Percentiles rank a stretch among this genome's conserved stretches.
phyloP scores from a whole-genome alignment of 495 filamentous ascomycete genomes.

The Achaetomiella virescens region DNA sequence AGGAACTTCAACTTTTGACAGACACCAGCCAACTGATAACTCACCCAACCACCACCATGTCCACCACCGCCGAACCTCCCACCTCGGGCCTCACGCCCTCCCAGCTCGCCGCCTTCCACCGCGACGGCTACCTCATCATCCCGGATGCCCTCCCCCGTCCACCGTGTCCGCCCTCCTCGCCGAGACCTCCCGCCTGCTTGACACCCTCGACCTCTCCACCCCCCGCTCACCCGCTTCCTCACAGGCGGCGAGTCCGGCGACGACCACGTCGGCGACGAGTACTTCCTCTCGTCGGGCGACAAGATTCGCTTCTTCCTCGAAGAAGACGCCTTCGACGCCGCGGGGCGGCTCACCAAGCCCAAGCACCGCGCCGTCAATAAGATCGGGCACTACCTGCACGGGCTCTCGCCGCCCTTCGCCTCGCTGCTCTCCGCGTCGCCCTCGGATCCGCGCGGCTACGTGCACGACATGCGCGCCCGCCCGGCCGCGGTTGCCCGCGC shows the following conservation, averaged over 20 bases:
- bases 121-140: constrained; percentile 86
- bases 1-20: not conserved
- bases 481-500: constrained; percentile 59
- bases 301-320: constrained; percentile 98
- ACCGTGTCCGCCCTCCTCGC: constrained; percentile 63
- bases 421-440: constrained; percentile 45
- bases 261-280: constrained; percentile 85
- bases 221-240: constrained; percentile 88
- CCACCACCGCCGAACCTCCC: not conserved
- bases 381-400: constrained; percentile 88
- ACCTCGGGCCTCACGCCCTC: constrained; percentile 55
- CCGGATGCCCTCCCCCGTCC: constrained; percentile 61
- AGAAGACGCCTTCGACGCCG: constrained; percentile 64
- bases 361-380: constrained; percentile 87
- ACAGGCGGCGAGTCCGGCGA: constrained; percentile 60
- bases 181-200: constrained; percentile 69
- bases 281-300: constrained; percentile 84
- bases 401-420: constrained; percentile 63
- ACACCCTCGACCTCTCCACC: constrained; percentile 62
- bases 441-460: constrained; percentile 29
- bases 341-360: constrained; percentile 60
- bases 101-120: constrained; percentile 66
- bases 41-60: constrained; percentile 6
- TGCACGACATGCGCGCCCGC: constrained; percentile 20
- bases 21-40: not conserved